Percentiles rank a stretch among this genome's conserved stretches.
Evolutionary conservation across 371 early-diverging fungal genomes (phyloP).

Genomic region (Mortierella sp.): DNA sequence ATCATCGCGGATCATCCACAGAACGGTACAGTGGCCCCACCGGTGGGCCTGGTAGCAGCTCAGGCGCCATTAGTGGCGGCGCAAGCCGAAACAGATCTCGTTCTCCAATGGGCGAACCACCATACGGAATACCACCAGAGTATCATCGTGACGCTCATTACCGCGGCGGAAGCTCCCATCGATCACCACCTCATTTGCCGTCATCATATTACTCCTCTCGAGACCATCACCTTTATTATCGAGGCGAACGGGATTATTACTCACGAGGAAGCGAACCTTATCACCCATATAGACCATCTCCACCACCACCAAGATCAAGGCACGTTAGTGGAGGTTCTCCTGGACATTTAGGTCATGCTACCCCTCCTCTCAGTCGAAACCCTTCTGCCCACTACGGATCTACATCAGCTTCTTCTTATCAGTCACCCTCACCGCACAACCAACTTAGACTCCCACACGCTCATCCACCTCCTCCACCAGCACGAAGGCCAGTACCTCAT

Average conservation of each 20-base stretch:
- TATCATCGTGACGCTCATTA: conserved; percentile 55
- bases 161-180: conserved; percentile 39
- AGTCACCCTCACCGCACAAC: conserved; percentile 54
- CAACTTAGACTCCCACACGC: conserved; percentile 54
- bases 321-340: conserved; percentile 50
- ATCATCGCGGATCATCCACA: conserved; percentile 46
- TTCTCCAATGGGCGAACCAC: conserved; percentile 37
- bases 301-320: conserved; percentile 53
- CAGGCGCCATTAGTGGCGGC: conserved; percentile 6
- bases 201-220: conserved; percentile 48
- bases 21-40: conserved; percentile 39
- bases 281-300: conserved; percentile 50
- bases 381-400: conserved; percentile 40
- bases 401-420: conserved; percentile 37
- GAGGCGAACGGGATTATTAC: conserved; percentile 50
- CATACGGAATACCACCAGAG: conserved; percentile 32
- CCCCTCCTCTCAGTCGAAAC: conserved; percentile 25
- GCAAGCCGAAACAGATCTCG: conserved; percentile 37
- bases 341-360: conserved; percentile 33
- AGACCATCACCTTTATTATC: conserved; percentile 50
- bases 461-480: conserved; percentile 55
- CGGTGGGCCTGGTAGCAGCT: conserved; percentile 18
- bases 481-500: conserved; percentile 42
- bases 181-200: conserved; percentile 44
- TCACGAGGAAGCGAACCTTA: conserved; percentile 39